phyloP scores from a whole-genome alignment of 805 yeast genomes.

The Kuraishia hungarica region DNA sequence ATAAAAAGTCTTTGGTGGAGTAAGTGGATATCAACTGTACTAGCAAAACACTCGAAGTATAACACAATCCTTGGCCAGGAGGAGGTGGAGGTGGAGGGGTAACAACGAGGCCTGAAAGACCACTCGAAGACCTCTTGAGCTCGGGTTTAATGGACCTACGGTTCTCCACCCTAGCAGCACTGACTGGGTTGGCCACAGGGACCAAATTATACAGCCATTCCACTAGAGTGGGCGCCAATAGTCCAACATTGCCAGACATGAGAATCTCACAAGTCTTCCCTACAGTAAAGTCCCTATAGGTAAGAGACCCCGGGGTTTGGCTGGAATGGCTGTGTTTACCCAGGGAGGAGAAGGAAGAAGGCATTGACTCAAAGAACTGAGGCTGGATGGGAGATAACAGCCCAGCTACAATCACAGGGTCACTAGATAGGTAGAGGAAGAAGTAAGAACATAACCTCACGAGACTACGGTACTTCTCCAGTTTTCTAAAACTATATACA shows the following conservation, averaged over 20 bases:
- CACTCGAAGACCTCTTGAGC: neutral
- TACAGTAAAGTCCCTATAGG: conserved; percentile 58
- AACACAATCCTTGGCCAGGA: conserved; percentile 32
- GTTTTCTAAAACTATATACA: conserved; percentile 38
- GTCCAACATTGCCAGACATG: conserved; percentile 21
- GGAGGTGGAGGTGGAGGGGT: neutral
- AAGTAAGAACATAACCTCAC: conserved; percentile 45
- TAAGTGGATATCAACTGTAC: conserved; percentile 33
- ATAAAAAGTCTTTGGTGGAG: conserved; percentile 26
- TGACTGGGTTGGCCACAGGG: conserved; percentile 23
- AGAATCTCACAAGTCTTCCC: conserved; percentile 41
- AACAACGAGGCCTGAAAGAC: neutral
- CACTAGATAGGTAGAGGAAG: conserved; percentile 36
- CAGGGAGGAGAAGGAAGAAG: conserved; percentile 35
- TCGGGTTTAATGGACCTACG: neutral
- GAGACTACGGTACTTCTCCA: conserved; percentile 28
- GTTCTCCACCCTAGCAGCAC: neutral
- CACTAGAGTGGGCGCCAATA: conserved; percentile 38
- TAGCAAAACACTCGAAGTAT: conserved; percentile 37
- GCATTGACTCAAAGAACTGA: conserved; percentile 38
- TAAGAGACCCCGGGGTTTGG: conserved; percentile 26
- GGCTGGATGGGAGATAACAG: conserved; percentile 37
- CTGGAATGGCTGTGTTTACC: neutral
- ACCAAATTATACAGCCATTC: conserved; percentile 58
- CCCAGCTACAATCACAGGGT: conserved; percentile 25